Base-by-base conservation (phyloP, 352 stramenopile genomes). In the Phytophthora constricta region DNA sequence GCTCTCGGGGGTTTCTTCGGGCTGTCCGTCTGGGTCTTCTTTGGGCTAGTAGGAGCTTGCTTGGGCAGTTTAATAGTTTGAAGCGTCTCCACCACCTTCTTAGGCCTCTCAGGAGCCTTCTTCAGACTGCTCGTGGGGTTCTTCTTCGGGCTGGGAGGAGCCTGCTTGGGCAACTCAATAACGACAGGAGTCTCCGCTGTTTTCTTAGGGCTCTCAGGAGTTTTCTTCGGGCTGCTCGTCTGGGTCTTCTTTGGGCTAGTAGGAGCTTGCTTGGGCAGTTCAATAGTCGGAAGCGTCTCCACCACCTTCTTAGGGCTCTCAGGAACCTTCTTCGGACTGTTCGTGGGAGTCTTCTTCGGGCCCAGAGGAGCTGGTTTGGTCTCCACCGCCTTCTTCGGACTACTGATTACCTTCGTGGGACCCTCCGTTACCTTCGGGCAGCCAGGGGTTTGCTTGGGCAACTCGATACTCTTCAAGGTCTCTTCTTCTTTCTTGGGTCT, bases 231-330 rank as follows among this genome's bases (percentile, higher is more conserved):
- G 52, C 42, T 61, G 4, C 60, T 57, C 34, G 34, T 19, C 3
- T 10, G 34, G 7, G 49, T 37, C 10, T 54, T 62, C 39, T 76
- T 68, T 49, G 22, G 16, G 52, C 50, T 62, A 26, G 23, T 22
- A 39, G 34, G 10, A 33, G 47, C 25, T 28, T 57, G 48, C 49
- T 69, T 63, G 10, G 58, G 58, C 20, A 51, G 50, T 20, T 64
- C 47, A 41, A 58, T 27, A 7, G 16, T 17, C n/a, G 47, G 67
- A 23, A 64, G 26, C 1, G 42, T 46, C 41, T 70, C 63, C 20
- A 47, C 39, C 5, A 31, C 31, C 45, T 74, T 70, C 68, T 73
- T 80, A 1, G 70, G 65, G 0, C 58, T 62, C 50, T 53, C 56
- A 5, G 50, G 13, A 7, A 54, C 26, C 25, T 75, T 70, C 43